These are phyloP conservation scores for Plasmopara viticola DNA, from an alignment of 352 stramenopile genomes.

Conservation along the genomic window DNA sequence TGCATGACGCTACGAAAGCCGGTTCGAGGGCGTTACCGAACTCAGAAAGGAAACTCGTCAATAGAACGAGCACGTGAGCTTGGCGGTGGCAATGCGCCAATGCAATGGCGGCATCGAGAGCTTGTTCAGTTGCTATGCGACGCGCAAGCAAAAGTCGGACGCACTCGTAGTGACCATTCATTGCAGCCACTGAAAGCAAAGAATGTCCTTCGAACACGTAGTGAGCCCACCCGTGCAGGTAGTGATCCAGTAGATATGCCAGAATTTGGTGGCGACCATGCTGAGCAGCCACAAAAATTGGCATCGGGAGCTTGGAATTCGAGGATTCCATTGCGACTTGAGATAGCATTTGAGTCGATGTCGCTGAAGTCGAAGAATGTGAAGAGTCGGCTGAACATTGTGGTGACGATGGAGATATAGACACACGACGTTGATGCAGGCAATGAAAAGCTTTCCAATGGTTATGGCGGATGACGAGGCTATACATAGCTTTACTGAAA, in stretches of 20 bases:
- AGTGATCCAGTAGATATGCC: slow-evolving; percentile 33
- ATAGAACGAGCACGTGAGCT: slow-evolving; percentile 59
- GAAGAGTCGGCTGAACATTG: slow-evolving; percentile 14
- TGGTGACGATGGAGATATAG: slow-evolving; percentile 21
- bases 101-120: slow-evolving; percentile 47
- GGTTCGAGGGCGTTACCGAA: slow-evolving; percentile 29
- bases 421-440: slow-evolving; percentile 38
- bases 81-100: slow-evolving; percentile 46
- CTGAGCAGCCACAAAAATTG: slow-evolving; percentile 57
- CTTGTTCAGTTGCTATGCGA: slow-evolving; percentile 16
- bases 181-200: slow-evolving; percentile 53
- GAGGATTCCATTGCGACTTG: slow-evolving; percentile 13
- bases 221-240: slow-evolving; percentile 19
- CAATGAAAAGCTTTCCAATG: slow-evolving; percentile 59
- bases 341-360: slow-evolving; percentile 15
- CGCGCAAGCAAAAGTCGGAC: slow-evolving; percentile 44
- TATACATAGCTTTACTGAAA: slow-evolving; percentile 66
- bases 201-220: slow-evolving; percentile 65
- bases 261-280: slow-evolving; percentile 48
- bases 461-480: slow-evolving; percentile 46
- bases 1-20: slow-evolving; percentile 5
- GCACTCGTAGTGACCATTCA: slow-evolving; percentile 67
- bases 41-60: slow-evolving; percentile 62
- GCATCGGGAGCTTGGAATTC: slow-evolving; percentile 40
- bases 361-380: slow-evolving; percentile 11